A percentile compares a stretch with the other conserved stretches of the same genome.
Evolutionary conservation across 2,329 filamentous ascomycete species (phyloP).

Genomic region (Pestalotiopsis sp.): DNA sequence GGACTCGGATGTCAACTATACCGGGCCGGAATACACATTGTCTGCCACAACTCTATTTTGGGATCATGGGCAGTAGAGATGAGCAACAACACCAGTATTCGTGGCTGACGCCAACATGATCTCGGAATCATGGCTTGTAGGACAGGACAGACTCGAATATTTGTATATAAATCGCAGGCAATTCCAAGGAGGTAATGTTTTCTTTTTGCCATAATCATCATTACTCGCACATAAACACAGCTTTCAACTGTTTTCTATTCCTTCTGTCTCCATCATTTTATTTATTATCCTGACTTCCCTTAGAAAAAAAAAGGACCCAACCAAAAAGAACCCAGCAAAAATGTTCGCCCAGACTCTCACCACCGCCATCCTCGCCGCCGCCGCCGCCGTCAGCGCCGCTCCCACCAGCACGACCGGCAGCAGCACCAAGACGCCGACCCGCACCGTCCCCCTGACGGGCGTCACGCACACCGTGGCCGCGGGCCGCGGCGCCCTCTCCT

Average conservation of each 20-base stretch:
- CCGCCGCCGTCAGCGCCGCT: conserved; percentile 29
- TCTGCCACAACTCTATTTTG: conserved; percentile 1
- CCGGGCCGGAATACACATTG: neutral
- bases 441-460: conserved; percentile 37
- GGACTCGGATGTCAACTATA: neutral
- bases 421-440: conserved; percentile 24
- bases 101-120: conserved; percentile 8
- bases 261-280: neutral
- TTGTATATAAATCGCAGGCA: neutral
- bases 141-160: neutral
- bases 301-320: neutral
- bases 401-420: conserved; percentile 29
- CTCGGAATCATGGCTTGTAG: neutral
- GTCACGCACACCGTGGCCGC: conserved; percentile 49
- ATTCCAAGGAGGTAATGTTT: neutral
- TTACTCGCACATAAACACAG: neutral
- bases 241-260: neutral
- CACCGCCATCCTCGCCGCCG: conserved; percentile 26
- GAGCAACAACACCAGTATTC: neutral
- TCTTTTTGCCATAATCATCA: conserved; percentile 5
- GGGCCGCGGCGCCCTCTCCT: conserved; percentile 46
- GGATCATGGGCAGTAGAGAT: neutral
- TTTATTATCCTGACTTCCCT: neutral
- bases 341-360: conserved; percentile 35
- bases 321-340: conserved; percentile 14